Evolutionary conservation across 2,329 filamentous ascomycete genomes (phyloP).

Genomic region (Fusarium chuoi): DNA sequence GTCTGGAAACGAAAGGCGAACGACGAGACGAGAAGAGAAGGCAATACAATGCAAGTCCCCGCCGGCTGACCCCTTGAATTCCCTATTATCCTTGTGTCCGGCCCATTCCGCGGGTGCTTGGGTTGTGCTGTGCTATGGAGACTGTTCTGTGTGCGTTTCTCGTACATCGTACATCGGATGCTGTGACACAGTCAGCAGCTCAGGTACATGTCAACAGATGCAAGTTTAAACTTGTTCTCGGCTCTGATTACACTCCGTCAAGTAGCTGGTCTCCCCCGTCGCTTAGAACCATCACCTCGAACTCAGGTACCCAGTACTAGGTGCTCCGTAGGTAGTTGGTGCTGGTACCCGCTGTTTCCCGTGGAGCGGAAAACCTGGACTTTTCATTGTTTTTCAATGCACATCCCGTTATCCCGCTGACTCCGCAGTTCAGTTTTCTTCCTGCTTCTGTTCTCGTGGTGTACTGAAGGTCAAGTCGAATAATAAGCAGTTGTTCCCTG

Average conservation of each 20-base stretch:
- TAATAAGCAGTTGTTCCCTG: slow-evolving; percentile 15
- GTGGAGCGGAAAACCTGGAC: slow-evolving; percentile 29
- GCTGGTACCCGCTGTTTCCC: slow-evolving; percentile 35
- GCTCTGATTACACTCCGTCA: slow-evolving; percentile 3
- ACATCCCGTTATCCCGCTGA: slow-evolving; percentile 18
- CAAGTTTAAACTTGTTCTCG: slow-evolving; percentile 9
- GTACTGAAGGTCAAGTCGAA: slow-evolving; percentile 4
- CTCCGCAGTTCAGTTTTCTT: slow-evolving; percentile 15
- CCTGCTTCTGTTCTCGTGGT: slow-evolving; percentile 13
- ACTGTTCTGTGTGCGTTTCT: slow-evolving; percentile 19
- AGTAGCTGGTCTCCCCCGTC: slow-evolving; percentile 11
- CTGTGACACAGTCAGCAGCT: slow-evolving; percentile 18
- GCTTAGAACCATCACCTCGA: slow-evolving; percentile 1
- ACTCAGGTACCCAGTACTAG: slow-evolving; percentile 11
- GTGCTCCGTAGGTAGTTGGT: background rate
- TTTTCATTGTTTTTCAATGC: slow-evolving; percentile 42
- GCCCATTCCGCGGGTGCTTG: slow-evolving; percentile 14
- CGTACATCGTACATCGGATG: slow-evolving; percentile 34
- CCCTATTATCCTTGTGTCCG: slow-evolving; percentile 20
- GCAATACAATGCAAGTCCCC: slow-evolving; percentile 23
- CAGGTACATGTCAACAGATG: slow-evolving; percentile 22
- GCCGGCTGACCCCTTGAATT: slow-evolving; percentile 30
- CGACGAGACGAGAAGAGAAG: slow-evolving; percentile 26
- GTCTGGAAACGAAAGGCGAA: slow-evolving; percentile 16
- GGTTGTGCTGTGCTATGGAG: background rate